A percentile compares a stretch with the other conserved stretches of the same genome.
Conservation (phyloP, 352 stramenopile species). For the Phytopythium helicoides region DNA sequence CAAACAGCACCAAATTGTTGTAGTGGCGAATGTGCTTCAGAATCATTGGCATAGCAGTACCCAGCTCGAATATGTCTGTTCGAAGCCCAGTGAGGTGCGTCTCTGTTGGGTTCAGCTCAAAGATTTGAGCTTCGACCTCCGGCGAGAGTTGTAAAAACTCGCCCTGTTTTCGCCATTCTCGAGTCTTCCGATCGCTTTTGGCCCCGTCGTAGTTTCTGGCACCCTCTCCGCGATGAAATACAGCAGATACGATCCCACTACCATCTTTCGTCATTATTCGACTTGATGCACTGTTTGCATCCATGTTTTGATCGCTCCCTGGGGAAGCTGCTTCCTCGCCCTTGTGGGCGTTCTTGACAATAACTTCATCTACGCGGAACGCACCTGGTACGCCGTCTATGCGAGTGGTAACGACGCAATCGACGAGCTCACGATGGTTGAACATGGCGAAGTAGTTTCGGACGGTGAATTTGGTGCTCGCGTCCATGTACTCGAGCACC, state of each 20-base stretch:
- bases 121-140: conserved; percentile 36
- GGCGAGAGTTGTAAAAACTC: conserved; percentile 68
- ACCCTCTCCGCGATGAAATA: conserved; percentile 51
- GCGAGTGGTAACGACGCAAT: conserved; percentile 72
- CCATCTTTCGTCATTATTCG: conserved; percentile 32
- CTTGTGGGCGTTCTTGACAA: conserved; percentile 20
- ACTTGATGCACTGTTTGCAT: conserved; percentile 2
- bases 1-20: conserved; percentile 63
- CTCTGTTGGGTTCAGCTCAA: conserved; percentile 41
- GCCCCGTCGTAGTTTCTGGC: conserved; percentile 69
- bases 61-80: conserved; percentile 80
- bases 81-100: conserved; percentile 77
- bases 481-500: conserved; percentile 66
- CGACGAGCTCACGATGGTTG: conserved; percentile 45
- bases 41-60: conserved; percentile 82
- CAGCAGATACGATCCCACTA: conserved; percentile 17
- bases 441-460: conserved; percentile 50
- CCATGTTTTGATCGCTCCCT: background rate
- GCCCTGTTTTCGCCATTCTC: conserved; percentile 61
- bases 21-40: conserved; percentile 83
- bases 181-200: conserved; percentile 52
- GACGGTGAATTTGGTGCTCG: conserved; percentile 45
- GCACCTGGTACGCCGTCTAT: conserved; percentile 56
- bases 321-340: background rate
- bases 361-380: conserved; percentile 63